Evolutionary conservation across 768 basidiomycete species (phyloP).

Genomic region (Tylopilus sp.): DNA sequence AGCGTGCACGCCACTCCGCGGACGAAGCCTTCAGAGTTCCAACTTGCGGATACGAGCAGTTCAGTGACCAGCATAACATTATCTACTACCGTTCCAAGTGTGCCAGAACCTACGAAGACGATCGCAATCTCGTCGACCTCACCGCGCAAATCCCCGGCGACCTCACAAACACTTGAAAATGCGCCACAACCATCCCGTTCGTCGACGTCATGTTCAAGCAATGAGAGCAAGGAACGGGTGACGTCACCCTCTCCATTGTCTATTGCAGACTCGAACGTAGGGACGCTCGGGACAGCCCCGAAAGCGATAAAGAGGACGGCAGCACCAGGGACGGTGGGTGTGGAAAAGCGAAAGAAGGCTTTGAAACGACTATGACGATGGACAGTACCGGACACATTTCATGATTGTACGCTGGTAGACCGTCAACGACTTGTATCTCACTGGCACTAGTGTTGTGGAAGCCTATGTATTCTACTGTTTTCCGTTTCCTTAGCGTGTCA

Average conservation of each 20-base stretch:
- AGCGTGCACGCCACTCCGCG: slow-evolving; percentile 88
- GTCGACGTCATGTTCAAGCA: slow-evolving; percentile 27
- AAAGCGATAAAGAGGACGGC: slow-evolving; percentile 68
- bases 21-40: slow-evolving; percentile 69
- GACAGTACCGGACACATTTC: slow-evolving; percentile 2
- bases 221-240: slow-evolving; percentile 54
- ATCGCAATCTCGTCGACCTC: slow-evolving; percentile 41
- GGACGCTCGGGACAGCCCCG: slow-evolving; percentile 35
- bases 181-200: slow-evolving; percentile 38
- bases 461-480: slow-evolving; percentile 1
- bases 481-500: slow-evolving; percentile 4
- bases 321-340: slow-evolving; percentile 53
- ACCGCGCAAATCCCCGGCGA: slow-evolving; percentile 40
- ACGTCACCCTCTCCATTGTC: slow-evolving; percentile 66
- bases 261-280: slow-evolving; percentile 68
- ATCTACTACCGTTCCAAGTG: slow-evolving; percentile 15
- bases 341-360: slow-evolving; percentile 88
- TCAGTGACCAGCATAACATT: slow-evolving; percentile 15
- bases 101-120: slow-evolving; percentile 25
- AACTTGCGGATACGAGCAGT: slow-evolving; percentile 38
- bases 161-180: slow-evolving; percentile 38
- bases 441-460: slow-evolving; percentile 4
- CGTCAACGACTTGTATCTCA: background rate
- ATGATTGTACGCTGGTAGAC: slow-evolving; percentile 4
- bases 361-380: slow-evolving; percentile 62